phyloP scores from a whole-genome alignment of 768 basidiomycete species.

The Aureoboletus auriporus region DNA sequence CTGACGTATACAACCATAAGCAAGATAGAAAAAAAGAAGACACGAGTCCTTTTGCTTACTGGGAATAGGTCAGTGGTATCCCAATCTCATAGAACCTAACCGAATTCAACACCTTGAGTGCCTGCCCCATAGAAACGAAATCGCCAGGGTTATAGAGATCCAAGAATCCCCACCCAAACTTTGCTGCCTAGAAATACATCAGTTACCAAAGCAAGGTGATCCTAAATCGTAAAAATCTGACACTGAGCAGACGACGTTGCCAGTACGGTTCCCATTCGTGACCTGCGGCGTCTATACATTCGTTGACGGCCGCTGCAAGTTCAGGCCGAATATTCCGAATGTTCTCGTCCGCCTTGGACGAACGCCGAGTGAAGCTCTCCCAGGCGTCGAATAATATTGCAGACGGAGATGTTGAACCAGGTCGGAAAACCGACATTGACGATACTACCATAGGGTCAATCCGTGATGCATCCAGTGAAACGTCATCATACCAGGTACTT shows the following conservation, averaged over 20 bases:
- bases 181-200: conserved; percentile 67
- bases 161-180: conserved; percentile 91
- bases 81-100: conserved; percentile 90
- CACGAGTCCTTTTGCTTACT: conserved; percentile 47
- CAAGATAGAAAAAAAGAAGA: neutral
- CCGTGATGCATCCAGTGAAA: neutral
- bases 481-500: conserved; percentile 72
- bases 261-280: conserved; percentile 87
- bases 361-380: conserved; percentile 78
- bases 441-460: conserved; percentile 48
- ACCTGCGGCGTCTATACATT: conserved; percentile 91
- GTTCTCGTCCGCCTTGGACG: conserved; percentile 90
- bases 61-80: conserved; percentile 85
- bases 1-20: conserved; percentile 36
- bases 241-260: conserved; percentile 84
- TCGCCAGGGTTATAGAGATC: conserved; percentile 91
- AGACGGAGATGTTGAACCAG: conserved; percentile 88
- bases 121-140: conserved; percentile 89
- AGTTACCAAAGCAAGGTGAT: neutral
- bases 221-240: conserved; percentile 24
- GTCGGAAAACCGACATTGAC: conserved; percentile 79
- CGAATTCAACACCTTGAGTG: conserved; percentile 90
- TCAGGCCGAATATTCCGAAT: conserved; percentile 87
- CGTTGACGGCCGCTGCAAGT: conserved; percentile 80
- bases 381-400: conserved; percentile 93